A percentile compares a stretch with the other conserved stretches of the same genome.
Evolutionary conservation across 345 rosid genomes (phyloP).

Genomic region (Boechera divaricarpa): DNA sequence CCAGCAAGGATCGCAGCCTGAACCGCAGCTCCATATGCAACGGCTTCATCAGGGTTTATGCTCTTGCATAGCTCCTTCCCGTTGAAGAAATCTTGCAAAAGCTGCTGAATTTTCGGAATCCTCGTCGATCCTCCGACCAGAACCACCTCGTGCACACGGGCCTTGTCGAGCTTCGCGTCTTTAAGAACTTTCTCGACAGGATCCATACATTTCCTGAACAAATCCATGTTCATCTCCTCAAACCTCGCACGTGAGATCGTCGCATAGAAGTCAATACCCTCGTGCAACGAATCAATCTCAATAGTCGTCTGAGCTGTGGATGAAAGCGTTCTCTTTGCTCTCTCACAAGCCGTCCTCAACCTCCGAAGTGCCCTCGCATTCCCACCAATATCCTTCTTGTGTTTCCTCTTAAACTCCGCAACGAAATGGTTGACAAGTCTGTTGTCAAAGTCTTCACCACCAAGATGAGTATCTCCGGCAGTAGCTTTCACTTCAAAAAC

Average conservation of each 20-base stretch:
- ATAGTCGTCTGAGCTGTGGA: slow-evolving; percentile 55
- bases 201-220: slow-evolving; percentile 57
- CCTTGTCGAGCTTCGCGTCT: slow-evolving; percentile 49
- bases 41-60: slow-evolving; percentile 58
- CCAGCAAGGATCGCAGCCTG: slow-evolving; percentile 57
- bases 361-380: slow-evolving; percentile 72
- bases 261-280: slow-evolving; percentile 53
- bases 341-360: slow-evolving; percentile 74
- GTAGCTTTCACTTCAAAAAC: slow-evolving; percentile 75
- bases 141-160: slow-evolving; percentile 52
- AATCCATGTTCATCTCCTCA: slow-evolving; percentile 60
- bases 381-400: slow-evolving; percentile 69
- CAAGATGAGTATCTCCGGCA: slow-evolving; percentile 75
- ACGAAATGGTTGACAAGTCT: slow-evolving; percentile 75
- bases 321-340: slow-evolving; percentile 74
- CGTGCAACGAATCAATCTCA: slow-evolving; percentile 56
- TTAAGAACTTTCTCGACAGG: slow-evolving; percentile 56
- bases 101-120: slow-evolving; percentile 56
- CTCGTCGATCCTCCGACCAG: slow-evolving; percentile 57
- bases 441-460: slow-evolving; percentile 78
- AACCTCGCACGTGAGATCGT: slow-evolving; percentile 55
- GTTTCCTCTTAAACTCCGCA: slow-evolving; percentile 68
- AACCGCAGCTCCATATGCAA: slow-evolving; percentile 57
- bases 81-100: slow-evolving; percentile 53
- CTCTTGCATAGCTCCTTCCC: slow-evolving; percentile 60